Percentiles rank a stretch among this genome's conserved stretches.
Conservation (phyloP, 805 yeast species). For the Metschnikowia dekortorum region DNA sequence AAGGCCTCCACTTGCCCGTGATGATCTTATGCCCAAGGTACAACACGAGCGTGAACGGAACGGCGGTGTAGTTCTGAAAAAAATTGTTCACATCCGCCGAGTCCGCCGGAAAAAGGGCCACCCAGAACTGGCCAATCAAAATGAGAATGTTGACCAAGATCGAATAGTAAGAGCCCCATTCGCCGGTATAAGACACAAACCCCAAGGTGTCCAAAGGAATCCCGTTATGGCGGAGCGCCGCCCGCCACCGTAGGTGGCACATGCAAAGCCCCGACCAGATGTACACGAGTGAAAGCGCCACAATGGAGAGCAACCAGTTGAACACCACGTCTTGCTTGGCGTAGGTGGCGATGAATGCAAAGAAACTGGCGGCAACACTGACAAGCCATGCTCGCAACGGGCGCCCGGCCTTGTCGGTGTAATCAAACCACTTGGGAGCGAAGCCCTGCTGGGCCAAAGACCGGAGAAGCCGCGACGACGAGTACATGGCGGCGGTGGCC, state of each 20-base stretch:
- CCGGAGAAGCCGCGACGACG: slow-evolving; percentile 21
- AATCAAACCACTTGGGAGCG: slow-evolving; percentile 28
- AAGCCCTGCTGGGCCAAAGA: slow-evolving; percentile 25
- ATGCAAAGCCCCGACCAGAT: slow-evolving; percentile 24
- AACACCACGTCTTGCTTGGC: slow-evolving; percentile 30
- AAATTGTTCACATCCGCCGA: slow-evolving; percentile 23
- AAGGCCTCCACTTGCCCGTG: slow-evolving; percentile 19
- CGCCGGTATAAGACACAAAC: slow-evolving; percentile 36
- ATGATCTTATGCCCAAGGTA: slow-evolving; percentile 21
- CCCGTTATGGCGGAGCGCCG: slow-evolving; percentile 20
- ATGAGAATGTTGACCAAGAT: slow-evolving; percentile 28
- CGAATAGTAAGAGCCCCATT: slow-evolving; percentile 36
- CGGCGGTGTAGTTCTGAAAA: slow-evolving; percentile 24
- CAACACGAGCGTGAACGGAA: slow-evolving; percentile 20
- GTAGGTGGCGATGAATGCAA: slow-evolving; percentile 25
- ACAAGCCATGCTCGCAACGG: slow-evolving; percentile 24
- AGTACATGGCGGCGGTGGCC: slow-evolving; percentile 30
- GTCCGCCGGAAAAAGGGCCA: slow-evolving; percentile 35
- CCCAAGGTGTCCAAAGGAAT: slow-evolving; percentile 21
- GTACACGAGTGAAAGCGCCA: slow-evolving; percentile 24
- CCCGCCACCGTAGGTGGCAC: slow-evolving; percentile 27
- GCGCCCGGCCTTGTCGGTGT: slow-evolving; percentile 25
- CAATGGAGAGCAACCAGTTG: slow-evolving; percentile 26
- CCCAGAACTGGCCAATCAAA: slow-evolving; percentile 42
- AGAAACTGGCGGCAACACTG: slow-evolving; percentile 18